Evolutionary conservation across 2,329 filamentous ascomycete species (phyloP).

Genomic region (Onygenales sp.): DNA sequence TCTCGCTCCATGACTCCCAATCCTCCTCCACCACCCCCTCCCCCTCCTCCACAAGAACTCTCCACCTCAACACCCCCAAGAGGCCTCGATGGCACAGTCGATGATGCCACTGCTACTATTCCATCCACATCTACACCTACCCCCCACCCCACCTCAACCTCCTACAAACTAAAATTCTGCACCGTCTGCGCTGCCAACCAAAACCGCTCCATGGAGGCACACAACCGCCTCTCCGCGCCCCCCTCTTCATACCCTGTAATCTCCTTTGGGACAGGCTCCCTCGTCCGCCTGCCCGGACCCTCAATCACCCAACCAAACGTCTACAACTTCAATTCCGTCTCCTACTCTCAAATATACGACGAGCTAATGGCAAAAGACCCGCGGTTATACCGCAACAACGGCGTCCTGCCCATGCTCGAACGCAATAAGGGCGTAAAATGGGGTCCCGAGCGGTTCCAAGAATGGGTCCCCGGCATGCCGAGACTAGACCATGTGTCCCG

Average conservation of each 20-base stretch:
- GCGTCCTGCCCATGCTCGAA: slow-evolving; percentile 89
- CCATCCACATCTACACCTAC: slow-evolving; percentile 10
- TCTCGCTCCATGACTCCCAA: slow-evolving; percentile 30
- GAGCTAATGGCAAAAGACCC: slow-evolving; percentile 81
- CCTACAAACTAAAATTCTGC: slow-evolving; percentile 58
- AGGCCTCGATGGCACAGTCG: slow-evolving; percentile 9
- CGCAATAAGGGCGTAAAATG: slow-evolving; percentile 88
- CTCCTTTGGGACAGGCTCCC: slow-evolving; percentile 91
- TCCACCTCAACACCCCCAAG: slow-evolving; percentile 11
- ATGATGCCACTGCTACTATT: slow-evolving; percentile 10
- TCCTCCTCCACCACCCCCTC: slow-evolving; percentile 43
- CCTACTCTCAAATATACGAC: slow-evolving; percentile 88
- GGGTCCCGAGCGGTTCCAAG: slow-evolving; percentile 94
- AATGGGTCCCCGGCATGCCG: slow-evolving; percentile 84
- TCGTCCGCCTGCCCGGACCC: slow-evolving; percentile 86
- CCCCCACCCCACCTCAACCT: slow-evolving; percentile 39
- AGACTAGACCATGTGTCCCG: slow-evolving; percentile 61
- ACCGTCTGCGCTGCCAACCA: slow-evolving; percentile 89
- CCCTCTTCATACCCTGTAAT: slow-evolving; percentile 87
- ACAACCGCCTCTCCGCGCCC: slow-evolving; percentile 77
- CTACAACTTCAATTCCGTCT: slow-evolving; percentile 95
- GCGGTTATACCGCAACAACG: slow-evolving; percentile 81
- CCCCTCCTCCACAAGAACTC: slow-evolving; percentile 25
- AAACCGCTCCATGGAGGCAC: slow-evolving; percentile 99
- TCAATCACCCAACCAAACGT: slow-evolving; percentile 91